Evolutionary conservation across 2,329 filamentous ascomycete species (phyloP).

Genomic region (Grosmannia serpens): DNA sequence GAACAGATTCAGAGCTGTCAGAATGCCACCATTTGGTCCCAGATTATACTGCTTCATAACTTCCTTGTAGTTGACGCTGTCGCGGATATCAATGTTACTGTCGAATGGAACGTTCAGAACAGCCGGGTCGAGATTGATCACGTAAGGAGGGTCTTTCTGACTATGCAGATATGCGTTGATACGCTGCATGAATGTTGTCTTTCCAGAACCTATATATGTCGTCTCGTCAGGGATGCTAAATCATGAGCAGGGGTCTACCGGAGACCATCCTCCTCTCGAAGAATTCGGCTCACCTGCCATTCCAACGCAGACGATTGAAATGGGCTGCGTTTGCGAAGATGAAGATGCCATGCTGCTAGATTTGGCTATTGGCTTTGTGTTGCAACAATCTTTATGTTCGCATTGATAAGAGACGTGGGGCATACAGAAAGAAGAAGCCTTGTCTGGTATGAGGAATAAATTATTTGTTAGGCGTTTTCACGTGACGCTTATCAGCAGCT

Average conservation of each 20-base stretch:
- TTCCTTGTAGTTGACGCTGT: conserved; percentile 98
- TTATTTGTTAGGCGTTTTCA: too few species aligned
- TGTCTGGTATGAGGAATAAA: too few species aligned
- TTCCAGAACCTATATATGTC: conserved; percentile 60
- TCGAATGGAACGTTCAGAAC: conserved; percentile 91
- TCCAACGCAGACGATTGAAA: conserved; percentile 77
- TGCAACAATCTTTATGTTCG: too few species aligned
- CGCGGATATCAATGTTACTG: conserved; percentile 95
- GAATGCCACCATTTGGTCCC: conserved; percentile 90
- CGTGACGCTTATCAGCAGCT: too few species aligned
- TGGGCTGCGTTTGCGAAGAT: background rate
- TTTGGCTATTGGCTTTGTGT: background rate
- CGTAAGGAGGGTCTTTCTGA: conserved; percentile 73
- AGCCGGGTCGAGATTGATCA: conserved; percentile 93
- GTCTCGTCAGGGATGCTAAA: background rate
- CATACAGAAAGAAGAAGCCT: too few species aligned
- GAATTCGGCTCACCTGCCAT: conserved; percentile 60
- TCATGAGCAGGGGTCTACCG: background rate
- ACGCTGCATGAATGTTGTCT: conserved; percentile 99
- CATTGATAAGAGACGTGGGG: too few species aligned
- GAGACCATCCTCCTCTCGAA: background rate
- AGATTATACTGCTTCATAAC: conserved; percentile 99
- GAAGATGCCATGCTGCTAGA: background rate
- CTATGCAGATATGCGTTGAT: conserved; percentile 88
- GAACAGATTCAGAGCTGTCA: conserved; percentile 92